phyloP scores from a whole-genome alignment of 176 grass and related monocot species.

The Carex cristatella region DNA sequence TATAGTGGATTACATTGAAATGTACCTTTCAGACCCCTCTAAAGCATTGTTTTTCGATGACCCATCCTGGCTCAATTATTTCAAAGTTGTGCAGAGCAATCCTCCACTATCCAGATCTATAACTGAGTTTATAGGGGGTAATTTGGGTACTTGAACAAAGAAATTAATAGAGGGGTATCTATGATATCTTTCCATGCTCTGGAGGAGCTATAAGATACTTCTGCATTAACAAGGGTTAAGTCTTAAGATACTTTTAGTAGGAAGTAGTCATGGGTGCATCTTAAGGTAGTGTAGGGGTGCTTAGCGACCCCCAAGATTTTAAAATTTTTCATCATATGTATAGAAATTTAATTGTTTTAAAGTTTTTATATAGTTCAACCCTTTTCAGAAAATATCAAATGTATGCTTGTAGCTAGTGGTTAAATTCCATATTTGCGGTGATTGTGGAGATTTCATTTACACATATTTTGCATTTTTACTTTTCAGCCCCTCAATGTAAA shows the following conservation, averaged over 20 bases:
- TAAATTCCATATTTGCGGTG: too few species aligned
- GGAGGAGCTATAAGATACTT: neutral
- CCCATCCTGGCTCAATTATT: neutral
- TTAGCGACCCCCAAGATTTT: too few species aligned
- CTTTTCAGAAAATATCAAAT: too few species aligned
- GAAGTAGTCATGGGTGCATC: neutral
- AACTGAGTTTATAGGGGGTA: neutral
- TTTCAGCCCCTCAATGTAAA: too few species aligned
- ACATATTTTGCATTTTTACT: too few species aligned
- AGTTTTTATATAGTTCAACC: too few species aligned
- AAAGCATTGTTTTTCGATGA: neutral
- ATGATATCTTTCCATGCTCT: neutral
- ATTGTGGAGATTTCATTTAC: too few species aligned
- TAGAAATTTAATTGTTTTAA: too few species aligned
- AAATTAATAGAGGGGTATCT: neutral
- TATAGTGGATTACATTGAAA: neutral
- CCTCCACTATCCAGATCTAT: neutral
- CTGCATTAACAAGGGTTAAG: neutral
- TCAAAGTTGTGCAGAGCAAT: neutral
- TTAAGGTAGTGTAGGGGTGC: too few species aligned
- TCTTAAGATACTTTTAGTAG: neutral
- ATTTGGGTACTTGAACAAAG: neutral
- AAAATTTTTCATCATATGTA: too few species aligned
- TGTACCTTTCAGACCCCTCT: neutral
- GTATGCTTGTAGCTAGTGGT: too few species aligned